These are phyloP conservation scores for Leccinum variabile DNA, from an alignment of 1,284 basidiomycete species.

Conservation along the genomic window DNA sequence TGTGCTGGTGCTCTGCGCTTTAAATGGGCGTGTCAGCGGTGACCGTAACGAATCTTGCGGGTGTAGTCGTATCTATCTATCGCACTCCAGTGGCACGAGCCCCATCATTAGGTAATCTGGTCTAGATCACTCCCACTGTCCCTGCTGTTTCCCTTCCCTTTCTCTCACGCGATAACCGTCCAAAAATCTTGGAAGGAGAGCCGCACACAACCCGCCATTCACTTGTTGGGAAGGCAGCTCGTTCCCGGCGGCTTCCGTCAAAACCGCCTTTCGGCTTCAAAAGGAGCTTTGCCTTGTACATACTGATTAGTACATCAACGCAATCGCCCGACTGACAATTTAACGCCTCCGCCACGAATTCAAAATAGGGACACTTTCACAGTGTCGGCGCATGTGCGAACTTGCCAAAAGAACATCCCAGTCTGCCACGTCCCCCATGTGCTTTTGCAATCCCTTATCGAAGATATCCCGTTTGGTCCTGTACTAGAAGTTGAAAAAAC, in stretches of 20 bases:
- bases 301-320: background rate
- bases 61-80: background rate
- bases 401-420: slow-evolving; percentile 85
- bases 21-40: background rate
- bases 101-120: background rate
- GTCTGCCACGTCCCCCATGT: slow-evolving; percentile 78
- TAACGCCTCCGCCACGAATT: slow-evolving; percentile 6
- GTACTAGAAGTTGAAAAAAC: slow-evolving; percentile 70
- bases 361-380: slow-evolving; percentile 1
- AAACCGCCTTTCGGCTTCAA: slow-evolving; percentile 46
- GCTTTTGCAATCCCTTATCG: slow-evolving; percentile 65
- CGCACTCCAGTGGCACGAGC: background rate
- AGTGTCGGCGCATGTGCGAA: slow-evolving; percentile 15
- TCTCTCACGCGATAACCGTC: slow-evolving; percentile 47
- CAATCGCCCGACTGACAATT: slow-evolving; percentile 7
- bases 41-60: background rate
- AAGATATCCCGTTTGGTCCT: slow-evolving; percentile 74
- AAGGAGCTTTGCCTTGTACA: slow-evolving; percentile 58
- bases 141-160: slow-evolving; percentile 16
- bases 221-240: slow-evolving; percentile 66
- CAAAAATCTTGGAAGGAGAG: slow-evolving; percentile 54
- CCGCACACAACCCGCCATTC: slow-evolving; percentile 67
- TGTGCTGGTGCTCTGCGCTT: background rate
- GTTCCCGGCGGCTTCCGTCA: slow-evolving; percentile 74
- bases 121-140: background rate